phyloP scores from a whole-genome alignment of 192 early-diverging fungal genomes.

The Coemansia sp. region DNA sequence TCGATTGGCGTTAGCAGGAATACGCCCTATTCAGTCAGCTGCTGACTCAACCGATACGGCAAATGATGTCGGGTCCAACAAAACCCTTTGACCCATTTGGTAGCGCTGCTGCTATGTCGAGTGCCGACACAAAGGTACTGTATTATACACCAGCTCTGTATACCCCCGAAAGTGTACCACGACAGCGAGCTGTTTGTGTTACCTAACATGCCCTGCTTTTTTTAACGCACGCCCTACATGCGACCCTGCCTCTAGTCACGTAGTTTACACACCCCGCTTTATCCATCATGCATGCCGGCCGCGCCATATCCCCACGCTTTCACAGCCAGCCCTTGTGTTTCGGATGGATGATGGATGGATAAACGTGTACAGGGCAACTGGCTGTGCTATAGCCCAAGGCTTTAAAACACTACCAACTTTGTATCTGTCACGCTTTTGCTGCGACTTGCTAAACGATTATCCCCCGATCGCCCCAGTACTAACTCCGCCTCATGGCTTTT shows the following conservation, averaged over 20 bases:
- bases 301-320: not conserved
- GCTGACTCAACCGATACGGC: slow-evolving; percentile 9
- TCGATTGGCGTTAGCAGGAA: not conserved
- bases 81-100: slow-evolving; percentile 53
- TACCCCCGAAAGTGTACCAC: no score
- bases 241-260: not conserved
- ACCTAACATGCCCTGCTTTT: not conserved
- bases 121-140: slow-evolving; percentile 44
- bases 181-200: not conserved
- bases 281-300: not conserved
- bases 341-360: not conserved
- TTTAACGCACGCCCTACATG: slow-evolving; percentile 1
- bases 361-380: not conserved
- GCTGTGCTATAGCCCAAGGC: not conserved
- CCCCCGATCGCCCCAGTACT: not conserved
- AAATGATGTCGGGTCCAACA: slow-evolving; percentile 52
- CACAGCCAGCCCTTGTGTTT: not conserved
- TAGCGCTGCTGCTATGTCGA: slow-evolving; percentile 17
- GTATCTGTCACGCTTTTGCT: not conserved
- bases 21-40: not conserved
- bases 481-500: slow-evolving; percentile 10
- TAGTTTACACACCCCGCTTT: not conserved
- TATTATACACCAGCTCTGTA: not conserved
- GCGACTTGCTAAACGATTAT: not conserved
- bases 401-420: not conserved